These are phyloP conservation scores for Dalbergia cultrata DNA, from an alignment of 306 rosid genomes.

Conservation along the genomic window DNA sequence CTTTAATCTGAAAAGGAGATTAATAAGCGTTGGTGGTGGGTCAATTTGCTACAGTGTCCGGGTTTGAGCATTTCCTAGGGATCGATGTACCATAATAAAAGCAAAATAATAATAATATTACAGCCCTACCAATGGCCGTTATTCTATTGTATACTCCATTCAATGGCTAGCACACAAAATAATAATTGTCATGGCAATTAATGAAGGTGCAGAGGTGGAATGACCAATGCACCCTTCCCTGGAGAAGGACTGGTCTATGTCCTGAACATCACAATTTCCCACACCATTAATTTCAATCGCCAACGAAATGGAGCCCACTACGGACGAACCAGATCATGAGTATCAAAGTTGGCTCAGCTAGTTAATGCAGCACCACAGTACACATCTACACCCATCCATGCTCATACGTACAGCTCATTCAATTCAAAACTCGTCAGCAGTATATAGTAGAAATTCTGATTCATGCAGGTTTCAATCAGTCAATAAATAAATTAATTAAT, in stretches of 20 bases:
- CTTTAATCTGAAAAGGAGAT: background rate
- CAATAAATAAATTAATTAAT: background rate
- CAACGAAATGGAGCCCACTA: constrained; percentile 68
- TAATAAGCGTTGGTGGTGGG: constrained; percentile 33
- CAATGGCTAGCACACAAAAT: constrained; percentile 17
- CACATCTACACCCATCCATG: background rate
- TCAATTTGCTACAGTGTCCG: constrained; percentile 23
- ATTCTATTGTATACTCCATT: constrained; percentile 34
- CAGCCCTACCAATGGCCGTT: constrained; percentile 42
- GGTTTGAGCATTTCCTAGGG: constrained; percentile 54
- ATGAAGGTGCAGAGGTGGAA: background rate
- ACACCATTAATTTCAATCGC: constrained; percentile 40
- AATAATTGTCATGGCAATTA: constrained; percentile 43
- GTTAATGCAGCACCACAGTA: constrained; percentile 47
- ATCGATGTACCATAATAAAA: constrained; percentile 51
- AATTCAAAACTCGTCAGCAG: constrained; percentile 15
- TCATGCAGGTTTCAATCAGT: constrained; percentile 36
- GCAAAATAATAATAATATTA: background rate
- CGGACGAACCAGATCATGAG: constrained; percentile 47
- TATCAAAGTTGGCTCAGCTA: constrained; percentile 50
- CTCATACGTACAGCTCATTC: constrained; percentile 41
- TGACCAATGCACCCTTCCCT: constrained; percentile 50
- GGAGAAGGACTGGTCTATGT: constrained; percentile 45
- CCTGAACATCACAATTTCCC: constrained; percentile 60
- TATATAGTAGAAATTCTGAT: constrained; percentile 26